Evolutionary conservation across 192 early-diverging fungal genomes (phyloP), one percentile per base, ranked within the genome.

Genomic region (Piromyces sp.): DNA sequence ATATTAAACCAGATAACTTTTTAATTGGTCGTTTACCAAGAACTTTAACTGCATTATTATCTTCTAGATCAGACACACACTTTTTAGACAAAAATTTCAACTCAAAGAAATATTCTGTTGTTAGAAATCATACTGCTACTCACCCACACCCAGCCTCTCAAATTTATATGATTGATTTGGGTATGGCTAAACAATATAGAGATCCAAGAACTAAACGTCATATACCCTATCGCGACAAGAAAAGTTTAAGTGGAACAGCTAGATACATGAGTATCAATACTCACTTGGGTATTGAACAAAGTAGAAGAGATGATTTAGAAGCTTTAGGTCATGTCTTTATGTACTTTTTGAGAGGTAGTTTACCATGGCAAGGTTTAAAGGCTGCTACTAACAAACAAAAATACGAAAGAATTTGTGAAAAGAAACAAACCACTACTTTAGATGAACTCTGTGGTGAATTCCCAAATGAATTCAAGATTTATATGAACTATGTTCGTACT

Each of bases 1-100:
- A 99, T 86, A 97, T 99, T 86, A 99, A 99, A 86, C 97, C 97
- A 33, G 97, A 99, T 86, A 99, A 99, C 88, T 99, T 99, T 83
- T 87, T 99, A 83, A 92, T 97, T 80, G 97, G 97, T 28, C 91
- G 93, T 36, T 93, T 38, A 90, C 92, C 14, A 68, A 68, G 51
- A n/a, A 68, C 51, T n/a, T 68, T 68, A n/a, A 68, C 51, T 9
- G 51, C 51, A 4, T 68, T 68, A 68, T 68, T 68, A 68, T 68
- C 51, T 68, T 68, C 51, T 9, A 68, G 51, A 68, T 68, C 51
- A n/a, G 51, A 68, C 22, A 68, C 51, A 11, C 51, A 68, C n/a
- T 68, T 68, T 19, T 68, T 68, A 68, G 51, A 68, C 22, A 68
- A 68, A 7, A 68, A 68, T 68, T 68, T 68, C 9, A 68, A 68